Base-by-base conservation (phyloP, 495 filamentous ascomycete species). In the Xylaria telfairii region DNA sequence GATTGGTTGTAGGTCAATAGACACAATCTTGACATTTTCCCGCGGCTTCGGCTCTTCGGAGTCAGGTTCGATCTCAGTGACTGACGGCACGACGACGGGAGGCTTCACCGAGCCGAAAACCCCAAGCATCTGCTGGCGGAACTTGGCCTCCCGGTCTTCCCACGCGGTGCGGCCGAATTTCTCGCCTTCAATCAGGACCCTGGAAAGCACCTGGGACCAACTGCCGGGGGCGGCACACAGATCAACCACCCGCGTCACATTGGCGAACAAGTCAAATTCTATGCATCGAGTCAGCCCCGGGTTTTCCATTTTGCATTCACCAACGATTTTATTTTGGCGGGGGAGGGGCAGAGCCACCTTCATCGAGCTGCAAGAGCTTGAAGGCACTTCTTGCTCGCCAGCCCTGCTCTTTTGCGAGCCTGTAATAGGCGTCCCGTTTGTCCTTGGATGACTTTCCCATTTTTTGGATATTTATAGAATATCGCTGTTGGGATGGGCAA, bases 391-490 rank as follows among this genome's bases (percentile, higher is more conserved):
- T 91, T 19, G 96, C 96, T 32, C 96, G 93, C 95, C 95, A 99
- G 69, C 96, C 95, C 86, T 98, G 94, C 76, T 99, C 96, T 83
- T 99, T 99, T 4, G 96, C 96, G 9, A 99, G 91, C 37, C 96
- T 90, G 78, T 99, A 99, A 82, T 99, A 99, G 64, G 94, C 93
- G 78, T 99, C 96, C 60, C 96, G 92, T 84, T 99, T 99, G 77
- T 99, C 96, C 82, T 99, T 99, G 44, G 95, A 97, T 0, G 96
- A 97, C 80, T 98, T 98, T 2, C 96, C 96, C 96, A 99, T 99
- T 28, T 99, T 28, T n/a, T 59, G 65, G 59, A 21, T 19, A 67
- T 26, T 49, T 37, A 9, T 37, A 19, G 9, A 44, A 39, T 51
- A 61, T 39, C 32, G 8, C 37, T 15, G 26, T 49, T 49, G 41